Evolutionary conservation across 805 yeast species (phyloP), one percentile per base, ranked within the genome.

Genomic region (Candida gorgasii): DNA sequence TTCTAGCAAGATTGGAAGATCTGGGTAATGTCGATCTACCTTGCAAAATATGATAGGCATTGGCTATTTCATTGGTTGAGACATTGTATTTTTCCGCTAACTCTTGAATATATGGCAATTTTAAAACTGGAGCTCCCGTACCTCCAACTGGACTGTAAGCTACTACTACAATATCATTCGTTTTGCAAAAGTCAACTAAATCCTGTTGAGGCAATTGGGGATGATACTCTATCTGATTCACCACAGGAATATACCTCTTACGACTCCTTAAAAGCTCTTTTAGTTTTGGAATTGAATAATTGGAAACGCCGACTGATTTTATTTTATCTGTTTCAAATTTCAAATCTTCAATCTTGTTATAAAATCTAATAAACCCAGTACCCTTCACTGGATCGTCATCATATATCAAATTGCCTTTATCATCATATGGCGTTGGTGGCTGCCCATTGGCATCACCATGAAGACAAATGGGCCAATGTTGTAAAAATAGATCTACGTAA

Each of bases 91-190:
- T 80, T 44, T 73, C 56, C 13, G 89, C 87, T 28, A 86, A 58
- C 40, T 75, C 65, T 36, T 63, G 51, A 3, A 83, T 72, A 12
- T 67, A 49, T 16, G 80, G 79, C 39, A 78, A 57, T 45, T 76
- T 71, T 52, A 81, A 54, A 40, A 80, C 72, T 23, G 88, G 87
- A 0, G 87, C 87, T 34, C 86, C 86, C 14, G 66, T 57, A 2
- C 82, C 67, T 5, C 90, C 93, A 40, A 80, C 65, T 8, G 87
- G 86, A 18, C 84, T 75, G 51, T 75, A 82, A 0, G 85, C 84
- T 23, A 69, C 74, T 5, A 79, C 53, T 3, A 64, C 44, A 33
- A 76, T 73, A 3, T 63, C 59, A 36, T 73, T 54, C 14, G 61
- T 43, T 36, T 59, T 50, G 40, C 70, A 62, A 45, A 60, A 74